Percentiles rank a stretch among this genome's conserved stretches.
Conservation (phyloP, 73 alveolate genomes). For the Tetrahymena borealis region DNA sequence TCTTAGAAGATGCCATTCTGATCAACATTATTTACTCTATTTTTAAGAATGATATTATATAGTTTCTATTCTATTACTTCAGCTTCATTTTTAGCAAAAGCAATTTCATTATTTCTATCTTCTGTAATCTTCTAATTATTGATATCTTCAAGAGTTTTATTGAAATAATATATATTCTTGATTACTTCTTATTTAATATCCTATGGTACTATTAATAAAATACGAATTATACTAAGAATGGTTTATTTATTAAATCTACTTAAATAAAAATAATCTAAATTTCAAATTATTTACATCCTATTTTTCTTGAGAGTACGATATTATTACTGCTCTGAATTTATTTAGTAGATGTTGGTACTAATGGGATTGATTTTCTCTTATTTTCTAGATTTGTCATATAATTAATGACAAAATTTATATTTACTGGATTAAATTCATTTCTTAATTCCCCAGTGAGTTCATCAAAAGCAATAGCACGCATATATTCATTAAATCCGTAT, state of each 20-base stretch:
- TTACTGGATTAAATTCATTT: background rate
- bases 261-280: too few species aligned
- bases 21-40: background rate
- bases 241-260: too few species aligned
- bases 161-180: background rate
- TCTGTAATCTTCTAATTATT: background rate
- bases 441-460: background rate
- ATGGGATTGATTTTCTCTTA: background rate
- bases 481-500: background rate
- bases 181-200: background rate
- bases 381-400: background rate
- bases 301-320: too few species aligned
- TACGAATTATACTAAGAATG: too few species aligned
- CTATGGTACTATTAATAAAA: background rate
- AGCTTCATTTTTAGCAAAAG: background rate
- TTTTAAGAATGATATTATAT: background rate
- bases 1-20: background rate
- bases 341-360: background rate
- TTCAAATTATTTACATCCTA: too few species aligned
- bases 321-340: background rate
- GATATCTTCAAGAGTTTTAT: background rate
- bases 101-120: background rate
- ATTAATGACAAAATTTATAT: background rate
- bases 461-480: background rate
- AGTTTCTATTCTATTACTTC: background rate